Percentiles rank a stretch among this genome's conserved stretches.
These are phyloP conservation scores for Coprinopsis sp. DNA, from an alignment of 768 basidiomycete genomes.

Conservation along the genomic window DNA sequence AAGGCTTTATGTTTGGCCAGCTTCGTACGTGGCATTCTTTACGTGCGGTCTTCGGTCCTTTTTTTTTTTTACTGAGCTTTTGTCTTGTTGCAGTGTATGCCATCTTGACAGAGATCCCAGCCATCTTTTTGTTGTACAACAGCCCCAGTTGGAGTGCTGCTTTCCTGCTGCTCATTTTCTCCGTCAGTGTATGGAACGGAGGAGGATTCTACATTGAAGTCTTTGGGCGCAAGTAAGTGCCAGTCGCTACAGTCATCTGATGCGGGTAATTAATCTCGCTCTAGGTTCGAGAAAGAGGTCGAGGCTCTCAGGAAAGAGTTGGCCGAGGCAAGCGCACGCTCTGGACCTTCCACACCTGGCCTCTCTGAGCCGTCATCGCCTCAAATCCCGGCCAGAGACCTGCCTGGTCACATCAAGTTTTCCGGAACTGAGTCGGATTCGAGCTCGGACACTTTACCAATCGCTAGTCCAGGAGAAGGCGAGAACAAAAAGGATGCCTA, in stretches of 20 bases:
- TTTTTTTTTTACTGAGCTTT: slow-evolving; percentile 3
- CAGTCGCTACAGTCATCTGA: slow-evolving; percentile 9
- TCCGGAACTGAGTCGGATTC: too few species aligned
- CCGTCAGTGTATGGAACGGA: slow-evolving; percentile 93
- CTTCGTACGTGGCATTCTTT: slow-evolving; percentile 41
- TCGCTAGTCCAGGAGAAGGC: too few species aligned
- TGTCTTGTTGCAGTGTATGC: slow-evolving; percentile 57
- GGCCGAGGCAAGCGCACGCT: slow-evolving; percentile 58
- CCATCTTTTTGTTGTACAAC: slow-evolving; percentile 79
- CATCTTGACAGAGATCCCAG: slow-evolving; percentile 80
- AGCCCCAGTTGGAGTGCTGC: slow-evolving; percentile 71
- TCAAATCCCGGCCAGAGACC: background rate
- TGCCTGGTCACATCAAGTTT: background rate
- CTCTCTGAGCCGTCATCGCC: slow-evolving; percentile 20
- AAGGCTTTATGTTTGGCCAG: slow-evolving; percentile 82
- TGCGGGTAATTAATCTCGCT: slow-evolving; percentile 9
- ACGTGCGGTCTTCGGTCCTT: background rate
- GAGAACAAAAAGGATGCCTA: slow-evolving; percentile 25
- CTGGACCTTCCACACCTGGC: slow-evolving; percentile 46
- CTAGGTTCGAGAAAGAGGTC: slow-evolving; percentile 87
- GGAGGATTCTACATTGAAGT: slow-evolving; percentile 96
- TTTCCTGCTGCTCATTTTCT: slow-evolving; percentile 78
- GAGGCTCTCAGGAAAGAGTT: slow-evolving; percentile 89
- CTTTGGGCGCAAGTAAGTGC: slow-evolving; percentile 87
- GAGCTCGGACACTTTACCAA: slow-evolving; percentile 23